Evolutionary conservation across 2,329 filamentous ascomycete genomes (phyloP).

Genomic region (Epicoccum nigrum): DNA sequence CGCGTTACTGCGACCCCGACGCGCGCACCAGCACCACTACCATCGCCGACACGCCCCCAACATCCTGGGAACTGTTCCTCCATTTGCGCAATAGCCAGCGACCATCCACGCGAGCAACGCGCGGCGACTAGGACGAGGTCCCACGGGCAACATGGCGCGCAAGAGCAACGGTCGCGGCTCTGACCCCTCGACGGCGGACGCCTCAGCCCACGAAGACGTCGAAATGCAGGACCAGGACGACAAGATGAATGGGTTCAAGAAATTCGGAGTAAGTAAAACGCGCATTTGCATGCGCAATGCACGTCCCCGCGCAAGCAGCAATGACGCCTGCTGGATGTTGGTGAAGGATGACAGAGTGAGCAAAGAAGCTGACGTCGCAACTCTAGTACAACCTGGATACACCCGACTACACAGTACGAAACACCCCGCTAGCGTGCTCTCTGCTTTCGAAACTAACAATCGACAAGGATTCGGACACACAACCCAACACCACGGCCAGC

Average conservation of each 20-base stretch:
- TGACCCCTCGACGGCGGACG: conserved; percentile 47
- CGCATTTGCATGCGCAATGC: conserved; percentile 8
- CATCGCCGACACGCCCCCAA: conserved; percentile 23
- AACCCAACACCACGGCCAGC: conserved; percentile 74
- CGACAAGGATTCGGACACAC: conserved; percentile 66
- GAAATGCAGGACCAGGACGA: conserved; percentile 47
- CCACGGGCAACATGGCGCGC: conserved; percentile 49
- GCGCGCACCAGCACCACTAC: conserved; percentile 26
- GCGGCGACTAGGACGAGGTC: conserved; percentile 41
- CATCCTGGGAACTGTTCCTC: conserved; percentile 10
- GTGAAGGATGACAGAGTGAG: conserved; percentile 1
- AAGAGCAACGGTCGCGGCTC: conserved; percentile 44
- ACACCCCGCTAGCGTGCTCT: neutral
- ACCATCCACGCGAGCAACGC: conserved; percentile 23
- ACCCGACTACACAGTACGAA: conserved; percentile 64
- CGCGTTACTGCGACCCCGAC: conserved; percentile 19
- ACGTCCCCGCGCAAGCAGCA: conserved; percentile 5
- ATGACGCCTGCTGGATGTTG: conserved; percentile 4
- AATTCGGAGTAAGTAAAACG: conserved; percentile 40
- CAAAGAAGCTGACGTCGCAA: conserved; percentile 32
- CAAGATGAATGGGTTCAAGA: conserved; percentile 42
- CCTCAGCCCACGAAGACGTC: conserved; percentile 46
- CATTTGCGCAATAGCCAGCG: conserved; percentile 7
- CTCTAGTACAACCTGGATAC: conserved; percentile 61
- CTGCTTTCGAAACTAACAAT: conserved; percentile 25